Evolutionary conservation across 805 yeast genomes (phyloP).

Genomic region (Kregervanrija fluxuum): DNA sequence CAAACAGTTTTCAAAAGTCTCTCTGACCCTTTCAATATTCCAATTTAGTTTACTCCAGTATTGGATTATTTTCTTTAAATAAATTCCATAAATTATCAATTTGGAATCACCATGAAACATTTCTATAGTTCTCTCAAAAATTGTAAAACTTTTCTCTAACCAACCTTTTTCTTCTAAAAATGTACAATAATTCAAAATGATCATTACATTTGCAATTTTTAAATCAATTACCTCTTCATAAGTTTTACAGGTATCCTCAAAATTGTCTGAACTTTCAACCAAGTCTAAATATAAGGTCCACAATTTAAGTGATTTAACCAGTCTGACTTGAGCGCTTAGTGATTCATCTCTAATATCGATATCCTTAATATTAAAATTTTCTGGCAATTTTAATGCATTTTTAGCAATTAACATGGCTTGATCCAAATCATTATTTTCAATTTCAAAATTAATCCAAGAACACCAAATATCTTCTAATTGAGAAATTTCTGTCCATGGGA

Average conservation of each 20-base stretch:
- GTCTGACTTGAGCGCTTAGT: conserved; percentile 47
- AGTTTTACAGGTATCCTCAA: conserved; percentile 30
- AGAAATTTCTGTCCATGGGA: conserved; percentile 53
- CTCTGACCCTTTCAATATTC: conserved; percentile 53
- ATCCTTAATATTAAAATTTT: conserved; percentile 1
- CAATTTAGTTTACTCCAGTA: conserved; percentile 25
- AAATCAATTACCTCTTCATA: conserved; percentile 50
- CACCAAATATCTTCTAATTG: conserved; percentile 67
- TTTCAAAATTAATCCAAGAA: conserved; percentile 68
- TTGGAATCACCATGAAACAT: conserved; percentile 54
- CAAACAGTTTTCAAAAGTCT: conserved; percentile 65
- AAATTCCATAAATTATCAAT: conserved; percentile 67
- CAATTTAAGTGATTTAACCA: conserved; percentile 53
- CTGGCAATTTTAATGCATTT: conserved; percentile 25
- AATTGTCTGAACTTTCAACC: conserved; percentile 47
- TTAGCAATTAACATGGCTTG: conserved; percentile 30
- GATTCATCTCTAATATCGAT: conserved; percentile 32
- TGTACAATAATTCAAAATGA: conserved; percentile 58
- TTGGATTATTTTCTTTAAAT: conserved; percentile 45
- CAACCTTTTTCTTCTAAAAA: conserved; percentile 43
- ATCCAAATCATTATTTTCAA: conserved; percentile 40
- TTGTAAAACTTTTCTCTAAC: conserved; percentile 44
- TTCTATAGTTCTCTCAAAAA: conserved; percentile 64
- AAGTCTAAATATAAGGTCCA: conserved; percentile 75
- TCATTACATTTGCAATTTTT: conserved; percentile 62